A percentile compares a stretch with the other conserved stretches of the same genome.
phyloP scores from a whole-genome alignment of 495 filamentous ascomycete species.

The Xylaria grammica region DNA sequence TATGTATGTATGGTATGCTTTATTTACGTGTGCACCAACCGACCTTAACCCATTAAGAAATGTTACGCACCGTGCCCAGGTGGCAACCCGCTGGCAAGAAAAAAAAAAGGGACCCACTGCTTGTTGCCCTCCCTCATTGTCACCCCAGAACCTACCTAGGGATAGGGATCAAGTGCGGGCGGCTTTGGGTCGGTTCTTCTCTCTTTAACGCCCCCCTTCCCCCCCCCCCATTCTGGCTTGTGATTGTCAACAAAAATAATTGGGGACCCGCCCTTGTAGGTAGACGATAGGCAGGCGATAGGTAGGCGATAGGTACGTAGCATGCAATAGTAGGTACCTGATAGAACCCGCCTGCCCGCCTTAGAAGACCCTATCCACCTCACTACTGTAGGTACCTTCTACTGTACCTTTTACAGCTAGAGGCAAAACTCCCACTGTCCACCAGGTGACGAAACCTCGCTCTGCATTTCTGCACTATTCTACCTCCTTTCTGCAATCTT shows the following conservation, averaged over 20 bases:
- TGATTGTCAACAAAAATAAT: slow-evolving; percentile 45
- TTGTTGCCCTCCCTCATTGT: not conserved
- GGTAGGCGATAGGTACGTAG: not conserved
- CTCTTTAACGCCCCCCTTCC: too few species aligned
- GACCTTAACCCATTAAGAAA: too few species aligned
- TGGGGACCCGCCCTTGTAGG: slow-evolving; percentile 29
- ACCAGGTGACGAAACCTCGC: slow-evolving; percentile 26
- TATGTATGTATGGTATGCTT: too few species aligned
- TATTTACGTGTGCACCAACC: too few species aligned
- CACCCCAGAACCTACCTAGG: slow-evolving; percentile 12
- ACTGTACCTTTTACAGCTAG: slow-evolving; percentile 18
- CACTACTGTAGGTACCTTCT: not conserved
- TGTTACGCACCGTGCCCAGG: slow-evolving; percentile 7
- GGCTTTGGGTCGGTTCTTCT: too few species aligned
- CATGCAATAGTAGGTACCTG: not conserved
- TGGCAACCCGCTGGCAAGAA: slow-evolving; percentile 12
- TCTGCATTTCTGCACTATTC: slow-evolving; percentile 34
- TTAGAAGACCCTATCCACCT: not conserved
- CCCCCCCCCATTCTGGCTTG: slow-evolving; percentile 24
- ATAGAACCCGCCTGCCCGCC: too few species aligned
- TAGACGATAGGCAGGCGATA: not conserved
- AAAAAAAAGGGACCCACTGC: not conserved
- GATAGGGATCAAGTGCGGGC: slow-evolving; percentile 8
- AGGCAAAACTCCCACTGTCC: slow-evolving; percentile 26
- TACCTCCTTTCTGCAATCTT: slow-evolving; percentile 23